These are phyloP conservation scores for Penicilliopsis zonata DNA, from an alignment of 495 filamentous ascomycete genomes.

Conservation along the genomic window DNA sequence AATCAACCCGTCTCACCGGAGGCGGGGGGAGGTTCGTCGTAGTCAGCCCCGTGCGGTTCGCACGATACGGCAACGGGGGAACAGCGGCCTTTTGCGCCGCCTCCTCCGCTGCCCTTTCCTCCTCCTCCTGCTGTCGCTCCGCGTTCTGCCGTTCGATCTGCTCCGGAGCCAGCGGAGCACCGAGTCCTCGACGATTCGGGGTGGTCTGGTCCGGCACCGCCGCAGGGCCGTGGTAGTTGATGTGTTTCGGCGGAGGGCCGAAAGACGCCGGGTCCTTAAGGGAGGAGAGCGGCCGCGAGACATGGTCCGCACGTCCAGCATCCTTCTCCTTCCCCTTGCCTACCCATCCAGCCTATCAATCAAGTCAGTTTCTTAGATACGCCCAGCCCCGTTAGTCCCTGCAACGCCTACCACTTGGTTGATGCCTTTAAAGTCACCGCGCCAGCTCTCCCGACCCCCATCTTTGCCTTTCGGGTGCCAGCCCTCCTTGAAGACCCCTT, in stretches of 20 bases:
- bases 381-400: too few species aligned
- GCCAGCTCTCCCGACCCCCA: constrained; percentile 44
- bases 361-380: not conserved
- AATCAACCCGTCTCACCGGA: constrained; percentile 44
- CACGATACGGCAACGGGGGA: constrained; percentile 56
- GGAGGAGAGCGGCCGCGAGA: constrained; percentile 58
- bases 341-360: constrained; percentile 36
- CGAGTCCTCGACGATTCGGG: constrained; percentile 34
- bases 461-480: constrained; percentile 49
- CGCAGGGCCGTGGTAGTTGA: constrained; percentile 40
- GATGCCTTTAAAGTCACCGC: constrained; percentile 46
- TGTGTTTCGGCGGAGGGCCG: constrained; percentile 70
- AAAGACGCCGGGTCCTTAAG: constrained; percentile 78
- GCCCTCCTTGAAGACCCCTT: constrained; percentile 39
- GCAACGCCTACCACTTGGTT: constrained; percentile 42
- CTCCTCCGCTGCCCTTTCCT: constrained; percentile 24
- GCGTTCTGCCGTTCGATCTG: constrained; percentile 20
- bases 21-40: constrained; percentile 61
- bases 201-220: constrained; percentile 35
- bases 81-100: constrained; percentile 29
- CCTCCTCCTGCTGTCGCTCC: constrained; percentile 21
- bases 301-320: constrained; percentile 29
- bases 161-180: constrained; percentile 31
- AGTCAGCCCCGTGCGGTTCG: constrained; percentile 58
- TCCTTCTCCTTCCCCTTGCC: constrained; percentile 39